Evolutionary conservation across 23 red algal species (phyloP), one percentile per base, ranked within the genome.

Genomic region (Gracilaria caudata): DNA sequence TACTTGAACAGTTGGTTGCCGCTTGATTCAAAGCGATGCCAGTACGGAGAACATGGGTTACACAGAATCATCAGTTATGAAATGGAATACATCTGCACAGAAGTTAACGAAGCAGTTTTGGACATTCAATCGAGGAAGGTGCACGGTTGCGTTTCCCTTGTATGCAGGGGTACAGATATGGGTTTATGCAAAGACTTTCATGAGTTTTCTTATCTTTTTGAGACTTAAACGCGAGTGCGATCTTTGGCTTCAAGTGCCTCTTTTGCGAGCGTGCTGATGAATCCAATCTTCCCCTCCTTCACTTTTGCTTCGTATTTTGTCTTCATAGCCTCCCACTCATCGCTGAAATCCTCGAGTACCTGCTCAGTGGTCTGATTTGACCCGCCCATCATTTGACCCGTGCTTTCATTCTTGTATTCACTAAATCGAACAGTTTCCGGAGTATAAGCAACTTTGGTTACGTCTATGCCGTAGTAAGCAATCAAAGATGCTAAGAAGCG

Each of bases 321-420:
- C 20, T 51, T 59, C 19, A 49, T 28, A 7, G 19, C n/a, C 40
- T 84, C 61, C 35, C 35, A 45, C n/a, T 66, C 4, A 6, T 71
- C 65, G 35, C 65, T 26, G 13, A 4, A 10, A 39, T 64, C 59
- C 43, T 35, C 45, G 20, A 63, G 54, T 45, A 30, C 20, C 63
- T 45, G 57, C 13, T 24, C 56, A 35, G 7, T 26, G 6, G 44
- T 59, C 28, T 64, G 29, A 24, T 32, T 84, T 64, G 17, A 70
- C 37, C 57, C 36, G 33, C 80, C 61, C 63, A 49, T 84, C 38
- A 40, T 84, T 71, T 71, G 43, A 12, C 80, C 80, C 38, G 57
- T 49, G 58, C 19, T 84, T 66, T 84, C 80, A 32, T 64, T 84
- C 39, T 84, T 84, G 63, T 84, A 84, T 36, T 32, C 43, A 39